Percentiles rank a stretch among this genome's conserved stretches.
Evolutionary conservation across 768 basidiomycete species (phyloP).

Genomic region (Paxillus ammoniavirescens): DNA sequence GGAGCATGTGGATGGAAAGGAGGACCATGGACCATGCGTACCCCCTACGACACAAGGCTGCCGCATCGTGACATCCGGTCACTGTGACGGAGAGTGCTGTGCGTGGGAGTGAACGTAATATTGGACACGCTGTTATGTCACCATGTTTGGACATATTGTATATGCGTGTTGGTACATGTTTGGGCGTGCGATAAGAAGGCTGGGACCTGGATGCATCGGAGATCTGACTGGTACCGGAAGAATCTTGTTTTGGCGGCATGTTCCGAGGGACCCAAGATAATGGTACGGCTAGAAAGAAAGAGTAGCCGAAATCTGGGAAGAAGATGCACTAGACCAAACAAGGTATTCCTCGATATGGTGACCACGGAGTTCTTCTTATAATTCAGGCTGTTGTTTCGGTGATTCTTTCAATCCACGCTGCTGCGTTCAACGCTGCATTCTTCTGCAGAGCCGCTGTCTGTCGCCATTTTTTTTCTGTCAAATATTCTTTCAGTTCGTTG

Average conservation of each 20-base stretch:
- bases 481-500: conserved; percentile 6
- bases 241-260: conserved; percentile 27
- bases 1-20: not conserved
- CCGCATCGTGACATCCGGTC: conserved; percentile 8
- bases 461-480: conserved; percentile 14
- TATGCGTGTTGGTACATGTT: conserved; percentile 10
- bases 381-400: conserved; percentile 14
- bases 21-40: not conserved
- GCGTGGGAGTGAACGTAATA: conserved; percentile 32
- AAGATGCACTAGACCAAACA: conserved; percentile 22
- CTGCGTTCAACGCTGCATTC: conserved; percentile 19
- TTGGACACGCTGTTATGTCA: conserved; percentile 33
- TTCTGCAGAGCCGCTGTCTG: not conserved
- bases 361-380: conserved; percentile 35
- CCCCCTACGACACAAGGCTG: conserved; percentile 3
- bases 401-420: conserved; percentile 14
- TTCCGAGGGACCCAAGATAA: conserved; percentile 31
- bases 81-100: conserved; percentile 17
- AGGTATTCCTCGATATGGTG: conserved; percentile 24
- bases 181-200: conserved; percentile 13
- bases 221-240: conserved; percentile 21
- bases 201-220: conserved; percentile 18
- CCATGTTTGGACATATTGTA: conserved; percentile 17
- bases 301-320: conserved; percentile 39
- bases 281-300: conserved; percentile 35